These are phyloP conservation scores for Hypoxylon fuscum DNA, from an alignment of 495 filamentous ascomycete genomes.

Conservation along the genomic window DNA sequence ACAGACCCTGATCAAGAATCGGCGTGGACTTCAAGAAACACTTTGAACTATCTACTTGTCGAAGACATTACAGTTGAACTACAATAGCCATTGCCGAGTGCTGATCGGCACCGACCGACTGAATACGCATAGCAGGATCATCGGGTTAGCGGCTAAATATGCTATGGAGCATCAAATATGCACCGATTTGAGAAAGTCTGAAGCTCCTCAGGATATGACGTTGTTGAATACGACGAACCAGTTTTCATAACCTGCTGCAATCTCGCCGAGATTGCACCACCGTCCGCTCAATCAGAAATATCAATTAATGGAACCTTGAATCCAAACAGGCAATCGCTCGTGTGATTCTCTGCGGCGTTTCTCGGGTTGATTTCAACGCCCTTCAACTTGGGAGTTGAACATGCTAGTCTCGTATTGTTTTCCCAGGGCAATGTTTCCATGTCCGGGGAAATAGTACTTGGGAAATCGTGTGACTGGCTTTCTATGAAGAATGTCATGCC, in stretches of 20 bases:
- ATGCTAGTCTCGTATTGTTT: background rate
- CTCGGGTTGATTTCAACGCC: too few species aligned
- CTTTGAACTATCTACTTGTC: slow-evolving; percentile 1
- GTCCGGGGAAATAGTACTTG: background rate
- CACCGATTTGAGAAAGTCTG: slow-evolving; percentile 5
- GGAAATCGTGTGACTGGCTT: background rate
- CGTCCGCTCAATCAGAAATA: background rate
- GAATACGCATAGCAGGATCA: slow-evolving; percentile 1
- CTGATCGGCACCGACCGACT: slow-evolving; percentile 20
- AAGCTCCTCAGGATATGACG: slow-evolving; percentile 1
- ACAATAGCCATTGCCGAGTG: slow-evolving; percentile 15
- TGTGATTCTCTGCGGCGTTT: background rate
- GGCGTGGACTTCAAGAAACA: too few species aligned
- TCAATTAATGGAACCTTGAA: background rate
- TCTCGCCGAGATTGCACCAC: background rate
- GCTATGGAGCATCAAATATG: background rate
- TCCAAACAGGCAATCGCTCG: background rate
- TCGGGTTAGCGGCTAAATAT: slow-evolving; percentile 35
- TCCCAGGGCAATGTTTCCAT: background rate
- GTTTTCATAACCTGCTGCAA: background rate
- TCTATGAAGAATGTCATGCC: background rate
- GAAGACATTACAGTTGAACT: background rate
- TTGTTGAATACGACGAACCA: background rate
- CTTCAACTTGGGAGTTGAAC: background rate
- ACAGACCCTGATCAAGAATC: too few species aligned